Percentiles rank a stretch among this genome's conserved stretches.
These are phyloP conservation scores for Colletotrichum kahawae DNA, from an alignment of 2,329 filamentous ascomycete species.

Conservation along the genomic window DNA sequence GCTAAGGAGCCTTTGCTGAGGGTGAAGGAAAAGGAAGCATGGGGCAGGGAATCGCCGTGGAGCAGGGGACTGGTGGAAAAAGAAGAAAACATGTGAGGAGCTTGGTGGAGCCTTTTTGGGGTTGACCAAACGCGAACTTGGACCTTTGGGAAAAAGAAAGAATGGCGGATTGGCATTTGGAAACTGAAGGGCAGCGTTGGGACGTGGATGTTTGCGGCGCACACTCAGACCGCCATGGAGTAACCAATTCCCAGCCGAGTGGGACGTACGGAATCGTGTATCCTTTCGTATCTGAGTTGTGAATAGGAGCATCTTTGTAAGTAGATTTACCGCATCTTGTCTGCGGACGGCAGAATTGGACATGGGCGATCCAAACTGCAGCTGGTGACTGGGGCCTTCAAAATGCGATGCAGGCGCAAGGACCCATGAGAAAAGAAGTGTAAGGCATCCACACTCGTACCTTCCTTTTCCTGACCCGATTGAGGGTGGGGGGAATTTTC, in stretches of 20 bases:
- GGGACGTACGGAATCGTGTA: not conserved
- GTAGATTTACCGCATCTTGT: not conserved
- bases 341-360: not conserved
- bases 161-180: not conserved
- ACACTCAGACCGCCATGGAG: not conserved
- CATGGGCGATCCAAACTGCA: not conserved
- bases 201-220: not conserved
- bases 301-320: not conserved
- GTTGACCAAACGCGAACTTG: conserved; percentile 1
- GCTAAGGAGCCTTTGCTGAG: conserved; percentile 3
- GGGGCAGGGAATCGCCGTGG: not conserved
- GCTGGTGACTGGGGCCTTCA: not conserved
- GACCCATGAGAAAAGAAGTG: not conserved
- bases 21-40: not conserved
- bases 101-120: not conserved
- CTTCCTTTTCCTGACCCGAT: not conserved
- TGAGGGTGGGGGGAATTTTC: not conserved
- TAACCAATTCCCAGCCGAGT: not conserved
- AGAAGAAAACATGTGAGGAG: conserved; percentile 7
- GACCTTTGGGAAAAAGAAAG: conserved; percentile 2
- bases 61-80: not conserved
- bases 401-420: not conserved
- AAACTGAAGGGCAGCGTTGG: not conserved
- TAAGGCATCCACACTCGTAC: not conserved
- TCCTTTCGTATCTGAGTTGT: not conserved